Percentiles rank a stretch among this genome's conserved stretches.
phyloP scores from a whole-genome alignment of 2,329 filamentous ascomycete species.

The Fusarium veterinarium region DNA sequence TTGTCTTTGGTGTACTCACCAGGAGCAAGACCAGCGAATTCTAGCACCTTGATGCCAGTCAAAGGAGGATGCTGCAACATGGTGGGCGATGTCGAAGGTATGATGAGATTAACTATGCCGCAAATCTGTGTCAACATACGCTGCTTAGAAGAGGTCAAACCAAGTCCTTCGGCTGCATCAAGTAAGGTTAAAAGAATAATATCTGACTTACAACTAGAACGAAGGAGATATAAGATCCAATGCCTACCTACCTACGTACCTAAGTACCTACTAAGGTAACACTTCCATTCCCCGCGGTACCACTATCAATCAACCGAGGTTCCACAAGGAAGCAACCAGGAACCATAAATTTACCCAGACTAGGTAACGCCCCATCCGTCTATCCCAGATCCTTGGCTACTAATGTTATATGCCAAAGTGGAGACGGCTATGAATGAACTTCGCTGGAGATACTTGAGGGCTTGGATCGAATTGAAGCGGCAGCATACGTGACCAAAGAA shows the following conservation, averaged over 20 bases:
- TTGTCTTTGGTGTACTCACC: slow-evolving; percentile 53
- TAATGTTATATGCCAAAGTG: not conserved
- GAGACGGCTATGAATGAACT: slow-evolving; percentile 1
- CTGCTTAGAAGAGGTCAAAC: not conserved
- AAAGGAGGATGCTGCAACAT: slow-evolving; percentile 53
- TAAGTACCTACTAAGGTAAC: not conserved
- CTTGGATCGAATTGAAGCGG: not conserved
- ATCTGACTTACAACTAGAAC: not conserved
- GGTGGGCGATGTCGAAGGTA: slow-evolving; percentile 35
- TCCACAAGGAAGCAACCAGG: slow-evolving; percentile 5
- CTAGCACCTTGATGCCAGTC: slow-evolving; percentile 66
- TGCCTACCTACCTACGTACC: no score
- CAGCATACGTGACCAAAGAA: not conserved
- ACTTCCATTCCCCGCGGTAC: slow-evolving; percentile 34
- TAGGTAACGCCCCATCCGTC: not conserved
- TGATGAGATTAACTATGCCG: not conserved
- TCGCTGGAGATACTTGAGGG: not conserved
- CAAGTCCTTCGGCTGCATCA: not conserved
- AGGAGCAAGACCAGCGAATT: slow-evolving; percentile 72
- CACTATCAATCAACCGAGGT: slow-evolving; percentile 38
- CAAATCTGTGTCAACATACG: no score
- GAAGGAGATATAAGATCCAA: not conserved
- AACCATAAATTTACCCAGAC: not conserved
- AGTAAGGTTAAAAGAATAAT: not conserved
- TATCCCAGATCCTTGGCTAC: not conserved